These are phyloP conservation scores for Solanum dulcamara DNA, from an alignment of 257 asterid species.

Conservation along the genomic window DNA sequence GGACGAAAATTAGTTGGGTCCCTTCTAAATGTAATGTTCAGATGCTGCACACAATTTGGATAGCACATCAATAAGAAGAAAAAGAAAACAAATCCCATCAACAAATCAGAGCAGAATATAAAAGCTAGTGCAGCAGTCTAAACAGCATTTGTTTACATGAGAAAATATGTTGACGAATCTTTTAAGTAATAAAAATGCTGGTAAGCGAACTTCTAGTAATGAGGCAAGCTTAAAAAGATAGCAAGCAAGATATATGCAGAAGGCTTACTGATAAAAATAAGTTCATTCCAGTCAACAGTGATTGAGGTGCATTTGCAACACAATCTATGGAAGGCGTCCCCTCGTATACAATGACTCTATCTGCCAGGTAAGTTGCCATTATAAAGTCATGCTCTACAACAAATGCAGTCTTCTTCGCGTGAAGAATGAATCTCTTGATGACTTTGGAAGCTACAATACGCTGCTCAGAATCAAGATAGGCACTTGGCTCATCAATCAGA, in stretches of 20 bases:
- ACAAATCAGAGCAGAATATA: not conserved
- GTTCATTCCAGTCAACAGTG: constrained; percentile 96
- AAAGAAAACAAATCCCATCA: not conserved
- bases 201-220: not conserved
- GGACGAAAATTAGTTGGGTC: constrained; percentile 96
- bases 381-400: constrained; percentile 96
- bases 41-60: constrained; percentile 43
- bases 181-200: not conserved
- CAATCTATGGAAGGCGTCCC: constrained; percentile 86
- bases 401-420: constrained; percentile 92
- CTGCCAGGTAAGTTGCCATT: constrained; percentile 99
- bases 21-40: constrained; percentile 89
- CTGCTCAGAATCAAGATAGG: constrained; percentile 98
- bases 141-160: not conserved
- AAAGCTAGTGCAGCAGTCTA: not conserved
- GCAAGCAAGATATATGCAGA: not conserved
- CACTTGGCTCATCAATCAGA: constrained; percentile 94
- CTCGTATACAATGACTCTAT: constrained; percentile 89
- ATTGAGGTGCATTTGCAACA: constrained; percentile 85
- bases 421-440: constrained; percentile 93
- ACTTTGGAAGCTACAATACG: constrained; percentile 98
- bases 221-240: not conserved
- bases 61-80: not conserved
- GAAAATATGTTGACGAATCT: not conserved
- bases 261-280: constrained; percentile 83